phyloP scores from a whole-genome alignment of 352 stramenopile genomes.

The Globisporangium sylvaticum region DNA sequence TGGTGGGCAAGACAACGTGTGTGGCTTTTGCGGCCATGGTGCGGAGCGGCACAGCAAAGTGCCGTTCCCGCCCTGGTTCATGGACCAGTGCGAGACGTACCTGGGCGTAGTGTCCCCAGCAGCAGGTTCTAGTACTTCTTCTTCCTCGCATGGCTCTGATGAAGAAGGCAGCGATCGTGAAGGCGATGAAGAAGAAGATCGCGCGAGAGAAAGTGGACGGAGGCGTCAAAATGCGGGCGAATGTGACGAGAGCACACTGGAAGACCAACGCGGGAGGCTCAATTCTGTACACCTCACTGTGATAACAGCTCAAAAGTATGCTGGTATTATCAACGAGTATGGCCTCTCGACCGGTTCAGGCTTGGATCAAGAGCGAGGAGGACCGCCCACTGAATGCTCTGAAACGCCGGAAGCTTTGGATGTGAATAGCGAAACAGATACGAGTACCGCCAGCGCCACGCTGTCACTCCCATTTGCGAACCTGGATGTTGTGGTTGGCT shows the following conservation, averaged over 20 bases:
- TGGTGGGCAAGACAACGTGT: conserved; percentile 11
- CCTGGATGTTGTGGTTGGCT: background rate
- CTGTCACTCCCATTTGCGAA: background rate
- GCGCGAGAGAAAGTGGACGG: background rate
- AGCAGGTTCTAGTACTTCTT: background rate
- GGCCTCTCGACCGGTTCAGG: background rate
- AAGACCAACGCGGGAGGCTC: conserved; percentile 19
- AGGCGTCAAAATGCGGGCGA: background rate
- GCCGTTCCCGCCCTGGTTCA: conserved; percentile 63
- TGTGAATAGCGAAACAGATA: background rate
- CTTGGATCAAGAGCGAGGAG: no score
- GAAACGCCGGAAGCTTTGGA: background rate
- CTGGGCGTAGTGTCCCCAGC: background rate
- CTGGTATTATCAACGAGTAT: background rate
- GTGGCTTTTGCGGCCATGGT: conserved; percentile 49
- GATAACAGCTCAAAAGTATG: conserved; percentile 13
- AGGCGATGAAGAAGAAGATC: background rate
- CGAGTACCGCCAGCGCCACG: background rate
- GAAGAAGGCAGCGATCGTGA: background rate
- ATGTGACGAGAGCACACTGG: conserved; percentile 14
- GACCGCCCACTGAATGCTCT: background rate
- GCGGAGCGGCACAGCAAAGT: conserved; percentile 25
- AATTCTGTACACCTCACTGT: conserved; percentile 4
- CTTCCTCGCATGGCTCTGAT: background rate
- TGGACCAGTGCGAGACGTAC: conserved; percentile 71